A percentile compares a stretch with the other conserved stretches of the same genome.
phyloP scores from a whole-genome alignment of 1,284 basidiomycete genomes.

The Sanghuangporus weigelae region DNA sequence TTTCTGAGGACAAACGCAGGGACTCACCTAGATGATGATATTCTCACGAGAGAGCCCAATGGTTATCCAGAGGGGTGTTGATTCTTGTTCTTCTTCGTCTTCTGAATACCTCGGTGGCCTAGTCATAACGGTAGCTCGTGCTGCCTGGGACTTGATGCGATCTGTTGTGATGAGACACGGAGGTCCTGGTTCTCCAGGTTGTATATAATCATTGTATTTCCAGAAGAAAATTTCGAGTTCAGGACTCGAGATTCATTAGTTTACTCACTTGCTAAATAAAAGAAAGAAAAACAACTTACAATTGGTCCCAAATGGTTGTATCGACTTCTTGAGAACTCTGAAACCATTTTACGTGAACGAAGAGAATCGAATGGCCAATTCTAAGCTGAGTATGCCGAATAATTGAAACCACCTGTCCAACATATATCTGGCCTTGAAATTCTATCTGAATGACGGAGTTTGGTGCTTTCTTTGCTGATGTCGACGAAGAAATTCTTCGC shows the following conservation, averaged over 20 bases:
- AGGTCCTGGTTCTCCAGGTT: neutral
- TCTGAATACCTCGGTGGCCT: neutral
- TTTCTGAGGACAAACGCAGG: too few species aligned
- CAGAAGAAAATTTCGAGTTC: constrained; percentile 10
- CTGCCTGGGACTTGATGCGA: constrained; percentile 4
- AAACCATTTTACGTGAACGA: constrained; percentile 10
- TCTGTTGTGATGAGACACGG: neutral
- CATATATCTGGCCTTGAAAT: constrained; percentile 1
- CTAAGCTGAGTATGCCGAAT: neutral
- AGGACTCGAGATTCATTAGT: neutral
- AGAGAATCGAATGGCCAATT: neutral
- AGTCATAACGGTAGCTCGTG: neutral
- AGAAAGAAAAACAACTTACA: constrained; percentile 2
- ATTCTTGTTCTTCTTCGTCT: constrained; percentile 1
- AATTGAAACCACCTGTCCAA: constrained; percentile 1
- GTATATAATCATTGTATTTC: neutral
- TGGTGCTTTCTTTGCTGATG: neutral
- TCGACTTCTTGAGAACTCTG: neutral
- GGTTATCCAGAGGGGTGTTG: neutral
- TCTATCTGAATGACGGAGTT: constrained; percentile 10
- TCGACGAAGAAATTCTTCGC: neutral
- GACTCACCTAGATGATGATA: too few species aligned
- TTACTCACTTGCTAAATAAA: neutral
- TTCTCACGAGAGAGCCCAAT: constrained; percentile 1
- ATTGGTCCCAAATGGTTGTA: constrained; percentile 6